A percentile compares a stretch with the other conserved stretches of the same genome.
Evolutionary conservation across 805 yeast genomes (phyloP).

Genomic region (Ascoidea asiatica): DNA sequence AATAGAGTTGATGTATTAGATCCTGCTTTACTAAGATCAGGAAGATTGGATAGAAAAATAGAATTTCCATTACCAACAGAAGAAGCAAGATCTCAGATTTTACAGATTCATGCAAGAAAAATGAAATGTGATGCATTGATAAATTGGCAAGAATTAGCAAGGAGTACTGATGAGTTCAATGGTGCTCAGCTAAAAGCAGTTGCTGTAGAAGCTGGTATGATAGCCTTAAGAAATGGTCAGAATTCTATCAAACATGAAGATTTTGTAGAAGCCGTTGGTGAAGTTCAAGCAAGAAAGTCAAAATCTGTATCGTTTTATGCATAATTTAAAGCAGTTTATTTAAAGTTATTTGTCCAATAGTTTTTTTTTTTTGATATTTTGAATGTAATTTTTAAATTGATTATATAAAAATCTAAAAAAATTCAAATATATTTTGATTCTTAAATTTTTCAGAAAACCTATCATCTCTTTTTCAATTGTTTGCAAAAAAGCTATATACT

Average conservation of each 20-base stretch:
- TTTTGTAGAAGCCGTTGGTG: slow-evolving; percentile 95
- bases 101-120: slow-evolving; percentile 94
- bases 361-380: too few relatives aligned
- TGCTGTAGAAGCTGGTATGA: slow-evolving; percentile 99
- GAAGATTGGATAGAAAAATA: slow-evolving; percentile 93
- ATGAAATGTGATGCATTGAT: slow-evolving; percentile 86
- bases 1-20: slow-evolving; percentile 96
- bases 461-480: too few relatives aligned
- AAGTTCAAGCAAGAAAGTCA: slow-evolving; percentile 94
- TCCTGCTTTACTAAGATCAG: slow-evolving; percentile 96
- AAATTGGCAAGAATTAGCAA: slow-evolving; percentile 96
- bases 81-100: slow-evolving; percentile 92
- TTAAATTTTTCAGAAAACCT: too few relatives aligned
- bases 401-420: too few relatives aligned
- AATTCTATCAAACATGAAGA: slow-evolving; percentile 89
- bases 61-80: slow-evolving; percentile 97
- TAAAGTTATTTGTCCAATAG: neutral
- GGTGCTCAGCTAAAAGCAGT: slow-evolving; percentile 99
- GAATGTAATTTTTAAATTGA: too few relatives aligned
- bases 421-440: too few relatives aligned
- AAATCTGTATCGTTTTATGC: slow-evolving; percentile 96
- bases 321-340: slow-evolving; percentile 19
- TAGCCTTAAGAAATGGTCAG: slow-evolving; percentile 92
- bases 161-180: slow-evolving; percentile 96
- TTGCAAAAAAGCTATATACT: too few relatives aligned